Base-by-base conservation (phyloP, 768 basidiomycete genomes). In the Collybiopsis luxurians region DNA sequence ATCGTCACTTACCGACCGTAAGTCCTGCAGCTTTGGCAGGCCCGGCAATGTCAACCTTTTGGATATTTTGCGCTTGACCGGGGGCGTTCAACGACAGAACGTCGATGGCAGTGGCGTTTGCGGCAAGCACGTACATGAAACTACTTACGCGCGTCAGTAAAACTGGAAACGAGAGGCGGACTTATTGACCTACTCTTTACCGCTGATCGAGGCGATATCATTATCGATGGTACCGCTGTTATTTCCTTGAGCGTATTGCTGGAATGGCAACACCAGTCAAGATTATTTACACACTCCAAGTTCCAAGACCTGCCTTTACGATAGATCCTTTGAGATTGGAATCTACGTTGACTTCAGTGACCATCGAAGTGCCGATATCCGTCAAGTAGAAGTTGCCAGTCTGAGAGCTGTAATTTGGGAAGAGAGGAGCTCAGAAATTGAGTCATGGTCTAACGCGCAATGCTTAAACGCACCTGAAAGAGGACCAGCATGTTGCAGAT, bases 281-380 rank as follows among this genome's bases (percentile, higher is more conserved):
- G n/a, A n/a, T n/a, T n/a, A n/a, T n/a, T n/a, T n/a, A n/a, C n/a
- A n/a, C n/a, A n/a, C n/a, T n/a, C n/a, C n/a, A n/a, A n/a, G n/a
- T n/a, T n/a, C n/a, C n/a, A 39, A 11, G 15, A 62, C 63, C 19
- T 30, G 73, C 76, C 68, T 74, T 76, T 42, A 80, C 77, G 40
- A 81, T 73, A n/a, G 69, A 67, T 4, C 69, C 75, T 54, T 72
- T 71, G 28, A 82, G 70, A 58, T 79, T 75, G 58, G 69, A 65
- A 62, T 79, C 75, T 44, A 83, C 71, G 44, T 72, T 70, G 39
- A 80, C 73, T 67, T 82, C 80, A 0, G 79, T 80, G 40, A 76
- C 64, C 7, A 65, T 63, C 3, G 73, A 62, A 34, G 75, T 77
- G 2, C 63, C 70, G 40, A 77, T 74, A 55, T 79, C 76, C 28